These are phyloP conservation scores for Musa balbisiana DNA, from an alignment of 202 grass and related monocot species.

Conservation along the genomic window DNA sequence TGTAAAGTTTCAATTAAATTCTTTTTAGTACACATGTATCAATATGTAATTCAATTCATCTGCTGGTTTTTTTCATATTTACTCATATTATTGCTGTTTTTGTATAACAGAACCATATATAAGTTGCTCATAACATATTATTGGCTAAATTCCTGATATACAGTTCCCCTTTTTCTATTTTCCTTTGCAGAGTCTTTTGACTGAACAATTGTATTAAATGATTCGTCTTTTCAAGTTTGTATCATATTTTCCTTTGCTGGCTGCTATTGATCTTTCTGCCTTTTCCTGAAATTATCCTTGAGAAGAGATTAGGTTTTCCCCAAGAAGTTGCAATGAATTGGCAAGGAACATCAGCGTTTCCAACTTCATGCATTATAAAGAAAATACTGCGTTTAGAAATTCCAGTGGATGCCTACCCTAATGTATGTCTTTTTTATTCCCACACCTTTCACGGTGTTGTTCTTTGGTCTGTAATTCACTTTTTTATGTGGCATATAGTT, in stretches of 20 bases:
- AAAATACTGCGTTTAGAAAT: constrained; percentile 38
- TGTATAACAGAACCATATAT: too few relatives aligned
- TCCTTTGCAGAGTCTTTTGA: too few relatives aligned
- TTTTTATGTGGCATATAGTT: constrained; percentile 22
- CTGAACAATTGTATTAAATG: too few relatives aligned
- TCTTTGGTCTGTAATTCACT: constrained; percentile 18
- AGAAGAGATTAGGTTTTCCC: constrained; percentile 36
- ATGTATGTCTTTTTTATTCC: constrained; percentile 16
- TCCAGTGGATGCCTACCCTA: constrained; percentile 40
- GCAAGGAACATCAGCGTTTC: constrained; percentile 11
- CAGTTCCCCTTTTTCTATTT: too few relatives aligned
- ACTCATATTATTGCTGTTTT: too few relatives aligned
- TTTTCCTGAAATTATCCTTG: background rate
- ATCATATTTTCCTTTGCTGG: background rate
- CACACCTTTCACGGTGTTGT: background rate
- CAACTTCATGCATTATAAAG: constrained; percentile 34
- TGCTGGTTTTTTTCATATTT: background rate
- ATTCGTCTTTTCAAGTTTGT: background rate
- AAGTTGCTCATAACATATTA: too few relatives aligned
- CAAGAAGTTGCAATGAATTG: constrained; percentile 16
- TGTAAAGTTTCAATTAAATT: background rate
- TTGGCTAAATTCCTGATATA: too few relatives aligned
- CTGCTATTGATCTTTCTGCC: background rate
- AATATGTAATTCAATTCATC: background rate
- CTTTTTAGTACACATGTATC: background rate